These are phyloP conservation scores for Fusarium decemcellulare DNA, from an alignment of 2,329 filamentous ascomycete species.

Conservation along the genomic window DNA sequence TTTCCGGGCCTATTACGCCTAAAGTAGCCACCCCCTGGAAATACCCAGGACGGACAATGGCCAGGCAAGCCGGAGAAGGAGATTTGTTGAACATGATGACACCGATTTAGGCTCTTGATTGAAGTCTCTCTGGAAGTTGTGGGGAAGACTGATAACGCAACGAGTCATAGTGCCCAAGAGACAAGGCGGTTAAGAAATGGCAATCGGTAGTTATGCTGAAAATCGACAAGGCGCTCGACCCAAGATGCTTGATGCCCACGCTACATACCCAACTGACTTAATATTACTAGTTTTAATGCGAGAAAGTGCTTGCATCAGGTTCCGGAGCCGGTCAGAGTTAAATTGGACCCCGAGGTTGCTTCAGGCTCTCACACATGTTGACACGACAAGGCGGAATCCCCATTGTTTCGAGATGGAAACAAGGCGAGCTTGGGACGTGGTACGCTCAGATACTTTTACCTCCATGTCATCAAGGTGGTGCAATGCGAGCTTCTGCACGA, in stretches of 20 bases:
- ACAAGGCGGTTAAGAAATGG: constrained; percentile 10
- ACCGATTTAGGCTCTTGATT: not conserved
- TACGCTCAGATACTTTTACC: not conserved
- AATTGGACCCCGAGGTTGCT: constrained; percentile 10
- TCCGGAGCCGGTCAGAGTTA: constrained; percentile 9
- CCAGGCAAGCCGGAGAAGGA: constrained; percentile 5
- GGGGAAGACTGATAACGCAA: not conserved
- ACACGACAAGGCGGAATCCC: constrained; percentile 1
- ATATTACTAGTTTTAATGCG: not conserved
- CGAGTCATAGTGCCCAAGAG: constrained; percentile 3
- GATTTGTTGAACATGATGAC: not conserved
- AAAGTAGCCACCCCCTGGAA: constrained; percentile 10
- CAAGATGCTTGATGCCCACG: not conserved
- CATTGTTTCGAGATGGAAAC: not conserved
- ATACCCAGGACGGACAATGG: not conserved
- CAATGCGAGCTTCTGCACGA: constrained; percentile 1
- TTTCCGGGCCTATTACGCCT: constrained; percentile 16
- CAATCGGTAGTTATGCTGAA: not conserved
- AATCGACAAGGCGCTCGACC: constrained; percentile 2
- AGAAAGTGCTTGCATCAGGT: constrained; percentile 7
- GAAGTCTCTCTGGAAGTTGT: not conserved
- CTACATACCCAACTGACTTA: too few relatives aligned
- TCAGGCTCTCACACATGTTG: not conserved
- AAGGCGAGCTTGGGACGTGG: not conserved
- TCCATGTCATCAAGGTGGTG: not conserved